These are phyloP conservation scores for Gentiana macrophylla DNA, from an alignment of 257 asterid genomes.

Conservation along the genomic window DNA sequence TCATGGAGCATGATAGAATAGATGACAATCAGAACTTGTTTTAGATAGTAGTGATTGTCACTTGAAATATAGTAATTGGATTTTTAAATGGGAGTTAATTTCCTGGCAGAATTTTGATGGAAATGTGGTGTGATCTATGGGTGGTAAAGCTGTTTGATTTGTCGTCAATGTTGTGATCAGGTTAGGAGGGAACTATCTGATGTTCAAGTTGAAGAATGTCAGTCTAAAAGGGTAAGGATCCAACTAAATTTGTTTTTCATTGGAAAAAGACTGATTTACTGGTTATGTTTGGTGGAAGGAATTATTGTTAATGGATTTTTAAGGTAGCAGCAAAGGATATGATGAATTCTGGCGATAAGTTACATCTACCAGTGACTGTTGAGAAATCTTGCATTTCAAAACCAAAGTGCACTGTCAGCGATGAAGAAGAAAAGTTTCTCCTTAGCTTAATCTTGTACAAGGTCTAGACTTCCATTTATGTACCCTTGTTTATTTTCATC, in stretches of 20 bases:
- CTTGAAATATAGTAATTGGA: too few species aligned
- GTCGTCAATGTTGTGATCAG: constrained; percentile 25
- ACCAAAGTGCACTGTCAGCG: constrained; percentile 18
- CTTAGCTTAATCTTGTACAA: constrained; percentile 58
- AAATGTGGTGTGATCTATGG: not conserved
- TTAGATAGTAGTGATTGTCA: too few species aligned
- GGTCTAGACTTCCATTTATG: constrained; percentile 20
- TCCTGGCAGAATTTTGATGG: not conserved
- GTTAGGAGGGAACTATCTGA: constrained; percentile 45
- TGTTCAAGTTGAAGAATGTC: constrained; percentile 25
- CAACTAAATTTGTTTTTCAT: not conserved
- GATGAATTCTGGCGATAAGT: constrained; percentile 54
- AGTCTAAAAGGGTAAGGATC: constrained; percentile 47
- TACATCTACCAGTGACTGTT: constrained; percentile 69
- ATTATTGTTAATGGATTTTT: constrained; percentile 3
- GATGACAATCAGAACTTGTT: too few species aligned
- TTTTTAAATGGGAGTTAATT: not conserved
- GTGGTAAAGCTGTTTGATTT: not conserved
- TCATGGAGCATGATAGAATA: too few species aligned
- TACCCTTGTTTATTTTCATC: too few species aligned
- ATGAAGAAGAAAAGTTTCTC: constrained; percentile 37
- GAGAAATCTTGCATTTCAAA: constrained; percentile 29
- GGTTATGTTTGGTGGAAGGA: not conserved
- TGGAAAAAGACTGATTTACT: not conserved
- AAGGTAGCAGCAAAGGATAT: constrained; percentile 77